Percentiles rank a stretch among this genome's conserved stretches.
phyloP scores from a whole-genome alignment of 306 rosid genomes.

The Acacia acuminata region DNA sequence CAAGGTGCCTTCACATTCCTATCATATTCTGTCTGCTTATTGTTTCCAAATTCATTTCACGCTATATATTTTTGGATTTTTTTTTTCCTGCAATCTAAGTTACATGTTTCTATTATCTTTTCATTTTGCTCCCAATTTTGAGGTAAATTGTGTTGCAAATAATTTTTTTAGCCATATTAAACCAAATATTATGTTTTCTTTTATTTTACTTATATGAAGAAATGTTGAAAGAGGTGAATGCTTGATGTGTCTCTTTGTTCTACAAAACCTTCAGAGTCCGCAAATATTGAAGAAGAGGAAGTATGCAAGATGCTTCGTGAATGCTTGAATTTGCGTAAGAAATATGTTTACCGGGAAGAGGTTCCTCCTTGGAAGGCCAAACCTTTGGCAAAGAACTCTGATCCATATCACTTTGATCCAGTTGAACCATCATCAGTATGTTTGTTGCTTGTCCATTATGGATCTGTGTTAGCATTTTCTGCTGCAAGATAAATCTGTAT shows the following conservation, averaged over 20 bases:
- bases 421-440: conserved; percentile 48
- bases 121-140: neutral
- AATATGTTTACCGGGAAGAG: conserved; percentile 50
- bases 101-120: conserved; percentile 1
- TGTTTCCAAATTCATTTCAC: neutral
- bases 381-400: conserved; percentile 37
- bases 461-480: conserved; percentile 24
- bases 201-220: neutral
- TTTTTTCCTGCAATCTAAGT: neutral
- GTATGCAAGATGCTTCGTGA: conserved; percentile 51
- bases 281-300: conserved; percentile 51
- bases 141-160: neutral
- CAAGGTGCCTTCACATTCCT: conserved; percentile 40
- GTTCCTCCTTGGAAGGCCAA: conserved; percentile 44
- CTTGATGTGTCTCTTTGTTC: conserved; percentile 21
- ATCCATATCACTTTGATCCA: conserved; percentile 51
- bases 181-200: neutral
- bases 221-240: neutral
- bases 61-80: neutral
- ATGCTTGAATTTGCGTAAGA: conserved; percentile 51
- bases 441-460: conserved; percentile 29
- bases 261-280: conserved; percentile 37
- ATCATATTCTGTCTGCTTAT: neutral
- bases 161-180: neutral
- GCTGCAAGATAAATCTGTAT: conserved; percentile 19